These are phyloP conservation scores for Rhytidiadelphus loreus DNA, from an alignment of 225 moss, liverwort and hornwort genomes.

Conservation along the genomic window DNA sequence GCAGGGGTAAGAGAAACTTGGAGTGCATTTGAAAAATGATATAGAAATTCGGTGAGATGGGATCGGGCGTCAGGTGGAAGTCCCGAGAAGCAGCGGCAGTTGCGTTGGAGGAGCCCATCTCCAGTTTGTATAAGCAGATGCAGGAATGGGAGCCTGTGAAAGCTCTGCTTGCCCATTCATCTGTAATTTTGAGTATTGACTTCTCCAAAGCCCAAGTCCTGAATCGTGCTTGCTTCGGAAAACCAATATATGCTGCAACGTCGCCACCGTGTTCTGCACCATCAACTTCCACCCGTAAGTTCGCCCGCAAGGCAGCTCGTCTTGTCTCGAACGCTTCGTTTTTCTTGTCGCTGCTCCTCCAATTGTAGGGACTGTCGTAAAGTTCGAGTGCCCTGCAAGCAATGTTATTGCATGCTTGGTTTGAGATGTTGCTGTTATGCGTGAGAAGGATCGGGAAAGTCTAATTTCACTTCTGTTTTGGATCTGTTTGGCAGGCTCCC, in stretches of 20 bases:
- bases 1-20: not conserved
- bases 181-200: slow-evolving; percentile 42
- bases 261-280: slow-evolving; percentile 10
- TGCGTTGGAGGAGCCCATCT: slow-evolving; percentile 55
- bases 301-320: slow-evolving; percentile 19
- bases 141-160: slow-evolving; percentile 50
- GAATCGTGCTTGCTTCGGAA: slow-evolving; percentile 75
- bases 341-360: not conserved
- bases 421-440: not conserved
- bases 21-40: not conserved
- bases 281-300: slow-evolving; percentile 36
- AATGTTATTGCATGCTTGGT: not conserved
- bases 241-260: slow-evolving; percentile 24
- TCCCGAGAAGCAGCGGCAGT: slow-evolving; percentile 29
- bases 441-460: not conserved
- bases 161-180: slow-evolving; percentile 44
- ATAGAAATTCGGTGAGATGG: not conserved
- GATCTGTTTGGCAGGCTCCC: slow-evolving; percentile 25
- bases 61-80: slow-evolving; percentile 63
- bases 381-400: not conserved
- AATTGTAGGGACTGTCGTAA: not conserved
- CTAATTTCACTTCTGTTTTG: not conserved
- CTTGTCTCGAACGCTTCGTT: not conserved
- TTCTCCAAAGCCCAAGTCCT: slow-evolving; percentile 49
- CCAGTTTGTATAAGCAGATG: slow-evolving; percentile 55